These are phyloP conservation scores for Caloboletus inedulis DNA, from an alignment of 1,284 basidiomycete genomes.

Conservation along the genomic window DNA sequence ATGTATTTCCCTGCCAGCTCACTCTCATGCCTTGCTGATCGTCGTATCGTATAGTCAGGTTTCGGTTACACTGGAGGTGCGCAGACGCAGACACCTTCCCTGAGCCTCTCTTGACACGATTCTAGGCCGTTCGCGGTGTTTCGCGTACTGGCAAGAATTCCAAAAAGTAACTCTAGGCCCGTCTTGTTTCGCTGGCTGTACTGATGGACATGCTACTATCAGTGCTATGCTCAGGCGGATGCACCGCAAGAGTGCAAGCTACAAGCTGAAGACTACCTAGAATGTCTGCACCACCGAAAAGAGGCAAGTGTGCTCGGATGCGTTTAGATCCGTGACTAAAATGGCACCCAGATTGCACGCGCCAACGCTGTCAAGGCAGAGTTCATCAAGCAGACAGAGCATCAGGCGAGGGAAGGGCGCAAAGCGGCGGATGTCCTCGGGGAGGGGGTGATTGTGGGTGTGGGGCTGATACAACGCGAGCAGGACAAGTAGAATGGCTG, in stretches of 20 bases:
- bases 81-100: background rate
- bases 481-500: constrained; percentile 11
- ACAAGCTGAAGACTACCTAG: constrained; percentile 86
- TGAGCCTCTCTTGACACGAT: constrained; percentile 12
- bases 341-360: constrained; percentile 57
- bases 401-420: constrained; percentile 63
- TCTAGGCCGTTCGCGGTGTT: constrained; percentile 84
- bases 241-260: constrained; percentile 69
- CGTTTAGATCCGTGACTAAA: constrained; percentile 7
- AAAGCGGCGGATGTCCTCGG: constrained; percentile 73
- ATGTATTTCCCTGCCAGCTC: constrained; percentile 9
- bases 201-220: constrained; percentile 3
- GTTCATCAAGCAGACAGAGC: constrained; percentile 66
- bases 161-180: constrained; percentile 53
- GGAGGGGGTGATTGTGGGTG: constrained; percentile 69
- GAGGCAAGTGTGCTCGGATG: constrained; percentile 56
- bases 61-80: constrained; percentile 35
- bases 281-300: constrained; percentile 89
- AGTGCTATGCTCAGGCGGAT: constrained; percentile 90
- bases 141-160: constrained; percentile 91
- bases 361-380: constrained; percentile 73
- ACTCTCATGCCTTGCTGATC: constrained; percentile 15
- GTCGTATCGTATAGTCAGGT: constrained; percentile 22
- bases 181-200: background rate
- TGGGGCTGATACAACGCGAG: constrained; percentile 67